These are phyloP conservation scores for Geotrichum ghanense DNA, from an alignment of 805 yeast genomes.

Conservation along the genomic window DNA sequence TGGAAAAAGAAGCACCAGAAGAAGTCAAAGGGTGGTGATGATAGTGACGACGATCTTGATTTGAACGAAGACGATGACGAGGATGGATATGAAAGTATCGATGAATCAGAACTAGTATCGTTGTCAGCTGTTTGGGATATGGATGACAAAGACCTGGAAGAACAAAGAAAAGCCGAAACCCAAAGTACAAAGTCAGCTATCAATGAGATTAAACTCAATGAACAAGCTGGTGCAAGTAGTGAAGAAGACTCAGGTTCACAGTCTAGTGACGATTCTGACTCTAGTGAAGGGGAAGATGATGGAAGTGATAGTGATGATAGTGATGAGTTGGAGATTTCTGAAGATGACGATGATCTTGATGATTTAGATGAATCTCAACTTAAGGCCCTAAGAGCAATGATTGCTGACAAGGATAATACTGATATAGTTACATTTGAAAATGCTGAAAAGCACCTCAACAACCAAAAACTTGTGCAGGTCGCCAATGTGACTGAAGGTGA, in stretches of 20 bases:
- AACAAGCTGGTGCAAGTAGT: constrained; percentile 3
- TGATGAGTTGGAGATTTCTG: constrained; percentile 20
- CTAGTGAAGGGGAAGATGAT: constrained; percentile 17
- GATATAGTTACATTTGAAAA: constrained; percentile 23
- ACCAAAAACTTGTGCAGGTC: constrained; percentile 39
- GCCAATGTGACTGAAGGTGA: constrained; percentile 57
- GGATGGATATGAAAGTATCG: constrained; percentile 62
- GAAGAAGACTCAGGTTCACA: constrained; percentile 4
- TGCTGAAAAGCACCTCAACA: constrained; percentile 18
- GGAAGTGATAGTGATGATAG: constrained; percentile 17
- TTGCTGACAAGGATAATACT: constrained; percentile 18
- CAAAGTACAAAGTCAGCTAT: constrained; percentile 1
- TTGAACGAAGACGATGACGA: constrained; percentile 39
- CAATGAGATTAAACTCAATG: constrained; percentile 6
- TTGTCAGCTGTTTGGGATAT: constrained; percentile 85
- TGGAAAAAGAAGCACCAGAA: background rate
- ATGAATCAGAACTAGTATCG: constrained; percentile 63
- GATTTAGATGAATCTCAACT: constrained; percentile 39
- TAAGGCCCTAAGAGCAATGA: constrained; percentile 29
- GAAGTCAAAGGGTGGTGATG: constrained; percentile 32
- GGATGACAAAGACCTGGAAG: constrained; percentile 42
- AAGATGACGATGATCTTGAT: constrained; percentile 31
- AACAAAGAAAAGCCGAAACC: constrained; percentile 2
- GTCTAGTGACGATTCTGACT: constrained; percentile 13
- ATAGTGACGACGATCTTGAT: constrained; percentile 44